A percentile compares a stretch with the other conserved stretches of the same genome.
phyloP scores from a whole-genome alignment of 768 basidiomycete genomes.

The Glaciozyma antarctica region DNA sequence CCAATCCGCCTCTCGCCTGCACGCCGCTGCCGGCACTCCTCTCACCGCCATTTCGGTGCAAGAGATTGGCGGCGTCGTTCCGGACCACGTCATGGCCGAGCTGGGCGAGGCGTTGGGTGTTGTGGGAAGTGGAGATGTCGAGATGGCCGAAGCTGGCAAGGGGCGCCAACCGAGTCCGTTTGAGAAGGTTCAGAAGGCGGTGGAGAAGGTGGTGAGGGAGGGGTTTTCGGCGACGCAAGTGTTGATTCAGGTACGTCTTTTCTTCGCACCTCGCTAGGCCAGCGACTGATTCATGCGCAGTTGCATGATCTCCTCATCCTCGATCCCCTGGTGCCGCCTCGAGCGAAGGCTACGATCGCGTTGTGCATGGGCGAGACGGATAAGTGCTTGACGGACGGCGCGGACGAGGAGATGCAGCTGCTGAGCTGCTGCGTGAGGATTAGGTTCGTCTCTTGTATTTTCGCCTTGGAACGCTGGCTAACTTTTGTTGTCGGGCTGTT shows the following conservation, averaged over 20 bases:
- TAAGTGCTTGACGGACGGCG: conserved; percentile 89
- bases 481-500: too few relatives aligned
- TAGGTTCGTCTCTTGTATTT: neutral
- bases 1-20: conserved; percentile 84
- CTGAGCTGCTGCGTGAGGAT: conserved; percentile 76
- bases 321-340: conserved; percentile 68
- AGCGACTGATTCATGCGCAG: conserved; percentile 42
- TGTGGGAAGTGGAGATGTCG: conserved; percentile 44
- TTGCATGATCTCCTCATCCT: conserved; percentile 78
- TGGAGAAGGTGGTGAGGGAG: conserved; percentile 67
- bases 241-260: conserved; percentile 63
- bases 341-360: conserved; percentile 70
- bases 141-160: conserved; percentile 44
- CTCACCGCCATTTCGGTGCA: conserved; percentile 75
- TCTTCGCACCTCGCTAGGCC: neutral
- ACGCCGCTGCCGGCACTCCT: conserved; percentile 44
- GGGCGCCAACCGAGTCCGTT: conserved; percentile 50
- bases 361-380: conserved; percentile 87
- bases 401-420: conserved; percentile 92
- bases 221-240: conserved; percentile 90
- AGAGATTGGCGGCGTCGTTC: conserved; percentile 94
- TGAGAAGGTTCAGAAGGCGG: conserved; percentile 48
- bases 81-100: conserved; percentile 56
- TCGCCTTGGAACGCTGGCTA: too few relatives aligned
- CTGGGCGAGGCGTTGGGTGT: conserved; percentile 67